Evolutionary conservation across 2,329 filamentous ascomycete species (phyloP).

Genomic region (Zymoseptoria crescenta): DNA sequence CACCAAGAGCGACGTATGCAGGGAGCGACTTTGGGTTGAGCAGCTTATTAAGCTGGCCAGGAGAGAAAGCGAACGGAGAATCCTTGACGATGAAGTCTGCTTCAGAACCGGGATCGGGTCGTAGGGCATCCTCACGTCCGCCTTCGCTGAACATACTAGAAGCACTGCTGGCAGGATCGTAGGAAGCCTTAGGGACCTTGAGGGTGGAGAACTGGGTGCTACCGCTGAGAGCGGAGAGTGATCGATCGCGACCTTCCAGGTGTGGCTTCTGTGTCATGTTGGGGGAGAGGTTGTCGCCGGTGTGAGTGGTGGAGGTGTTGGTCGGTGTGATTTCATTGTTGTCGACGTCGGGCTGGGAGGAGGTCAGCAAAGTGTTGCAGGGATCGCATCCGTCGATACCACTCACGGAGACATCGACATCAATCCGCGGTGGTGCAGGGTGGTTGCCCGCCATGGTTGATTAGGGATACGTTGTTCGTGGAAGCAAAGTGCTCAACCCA

Average conservation of each 20-base stretch:
- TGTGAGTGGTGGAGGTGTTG: constrained; percentile 8
- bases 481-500: neutral
- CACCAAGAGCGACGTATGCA: constrained; percentile 68
- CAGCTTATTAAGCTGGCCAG: constrained; percentile 72
- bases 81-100: constrained; percentile 65
- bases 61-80: constrained; percentile 78
- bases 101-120: constrained; percentile 68
- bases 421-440: constrained; percentile 13
- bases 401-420: constrained; percentile 12
- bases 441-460: constrained; percentile 13
- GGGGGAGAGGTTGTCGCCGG: constrained; percentile 6
- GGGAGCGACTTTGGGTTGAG: constrained; percentile 70
- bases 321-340: constrained; percentile 12
- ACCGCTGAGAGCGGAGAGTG: constrained; percentile 14
- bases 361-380: neutral
- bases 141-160: constrained; percentile 15
- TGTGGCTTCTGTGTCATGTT: constrained; percentile 12
- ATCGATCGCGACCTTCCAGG: constrained; percentile 13
- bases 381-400: neutral
- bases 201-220: constrained; percentile 15
- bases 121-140: constrained; percentile 52
- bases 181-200: constrained; percentile 13
- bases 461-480: neutral
- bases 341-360: constrained; percentile 3
- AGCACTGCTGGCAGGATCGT: constrained; percentile 13